Evolutionary conservation across 768 basidiomycete species (phyloP), one percentile per base, ranked within the genome.

Genomic region (Leccinellum luteum): DNA sequence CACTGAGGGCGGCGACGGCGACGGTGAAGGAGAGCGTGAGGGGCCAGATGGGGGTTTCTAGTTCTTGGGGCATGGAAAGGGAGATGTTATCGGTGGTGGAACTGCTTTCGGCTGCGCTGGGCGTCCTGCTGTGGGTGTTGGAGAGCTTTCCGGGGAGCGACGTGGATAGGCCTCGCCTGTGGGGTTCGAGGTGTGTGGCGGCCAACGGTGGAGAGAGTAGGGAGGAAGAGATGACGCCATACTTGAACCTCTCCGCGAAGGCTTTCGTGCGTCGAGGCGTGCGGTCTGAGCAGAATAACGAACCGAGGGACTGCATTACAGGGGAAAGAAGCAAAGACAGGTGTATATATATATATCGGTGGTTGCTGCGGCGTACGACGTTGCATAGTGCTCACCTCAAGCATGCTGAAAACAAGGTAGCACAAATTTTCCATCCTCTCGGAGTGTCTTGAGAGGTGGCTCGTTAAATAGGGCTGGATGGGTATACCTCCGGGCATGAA

Each of bases 231-330:
- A 92, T 90, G 4, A 92, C 82, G 58, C 83, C 84, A 78, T 91
- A 92, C 69, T 91, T 91, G 82, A 92, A 91, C 43, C 81, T 86
- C 72, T 92, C 90, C 9, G 83, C 81, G 63, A 90, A 88, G 19
- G 80, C 77, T 60, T 73, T 80, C 4, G 77, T 69, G 6, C 75
- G 69, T 57, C 61, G 70, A 25, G 78, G 65, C 9, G 69, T 60
- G 32, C 74, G 67, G 43, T 73, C 67, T 6, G 76, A 70, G 43
- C 60, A 54, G 34, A 81, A 72, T 30, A 76, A 55, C 30, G 76
- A 69, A 57, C 73, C 59, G 17, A 81, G 60, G 32, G 75, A 62
- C 81, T 82, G 64, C 41, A 56, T n/a, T 17, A n/a, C 34, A 28
- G 6, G 28, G 28, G 28, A 7, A 28, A 5, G 28, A 28, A 28